Base-by-base conservation (phyloP, 805 yeast species). In the Myxozyma udenii region DNA sequence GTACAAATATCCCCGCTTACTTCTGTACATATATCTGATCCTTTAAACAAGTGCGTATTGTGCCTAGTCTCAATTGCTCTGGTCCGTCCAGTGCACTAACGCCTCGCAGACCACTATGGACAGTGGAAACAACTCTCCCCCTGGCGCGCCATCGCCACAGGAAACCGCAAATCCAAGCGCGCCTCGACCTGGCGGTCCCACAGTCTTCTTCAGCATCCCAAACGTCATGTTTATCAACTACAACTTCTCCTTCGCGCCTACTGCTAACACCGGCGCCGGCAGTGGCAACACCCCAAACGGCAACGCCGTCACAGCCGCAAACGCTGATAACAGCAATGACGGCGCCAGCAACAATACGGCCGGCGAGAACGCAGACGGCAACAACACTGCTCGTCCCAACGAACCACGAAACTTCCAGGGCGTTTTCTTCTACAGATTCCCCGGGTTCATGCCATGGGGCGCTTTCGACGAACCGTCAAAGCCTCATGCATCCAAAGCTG, bases 401-500 rank as follows among this genome's bases (percentile, higher is more conserved):
- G 24, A 14, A 5, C 44, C 33, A n/a, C 40, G 41, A 3, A 41
- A 35, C 22, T 41, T 51, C 26, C 48, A 48, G 25, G 58, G 56
- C n/a, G 36, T 46, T 41, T 51, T 53, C 32, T 32, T 53, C 41
- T 48, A 55, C 39, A 39, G 47, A 2, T 14, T 28, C 23, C 48
- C 48, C 14, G 52, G 39, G 28, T 12, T 24, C 19, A 45, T 18
- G 14, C 44, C 42, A 16, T 44, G 39, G 25, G 47, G 30, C 23
- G 16, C 25, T 38, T 48, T 44, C 32, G 33, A 14, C 33, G 51
- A 48, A 23, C 49, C 39, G 22, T 57, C 60, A 19, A 57, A 61
- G 48, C 60, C 57, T 2, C 57, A 62, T 40, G 70, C 70, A 9
- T 60, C 69, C 9, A 53, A 63, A 47, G 58, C 60, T 7, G 74